Conservation (phyloP, 1,284 basidiomycete species). For the Mycosarcoma maydis region DNA sequence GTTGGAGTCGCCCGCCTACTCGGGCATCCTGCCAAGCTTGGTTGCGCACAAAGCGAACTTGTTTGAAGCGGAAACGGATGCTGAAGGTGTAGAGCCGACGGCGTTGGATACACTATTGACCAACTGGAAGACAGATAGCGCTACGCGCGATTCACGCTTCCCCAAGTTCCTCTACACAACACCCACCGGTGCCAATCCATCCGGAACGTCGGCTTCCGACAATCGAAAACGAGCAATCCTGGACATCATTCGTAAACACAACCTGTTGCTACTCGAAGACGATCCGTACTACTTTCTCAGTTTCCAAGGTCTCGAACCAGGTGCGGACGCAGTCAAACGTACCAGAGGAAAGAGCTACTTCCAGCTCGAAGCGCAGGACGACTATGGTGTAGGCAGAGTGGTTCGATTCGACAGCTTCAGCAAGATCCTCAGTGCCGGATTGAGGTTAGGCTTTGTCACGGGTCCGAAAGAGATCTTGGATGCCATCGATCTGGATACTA, state of each 20-base stretch:
- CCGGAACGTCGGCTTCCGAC: constrained; percentile 64
- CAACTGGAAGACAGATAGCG: constrained; percentile 74
- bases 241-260: constrained; percentile 69
- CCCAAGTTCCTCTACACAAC: constrained; percentile 87
- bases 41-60: constrained; percentile 34
- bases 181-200: constrained; percentile 67
- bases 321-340: constrained; percentile 48
- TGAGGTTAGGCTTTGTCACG: constrained; percentile 78
- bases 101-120: constrained; percentile 77
- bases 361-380: constrained; percentile 52
- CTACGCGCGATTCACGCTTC: constrained; percentile 72
- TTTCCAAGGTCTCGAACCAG: constrained; percentile 47
- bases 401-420: constrained; percentile 71
- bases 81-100: constrained; percentile 76
- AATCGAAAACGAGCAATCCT: constrained; percentile 82
- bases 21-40: constrained; percentile 67
- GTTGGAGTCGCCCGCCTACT: constrained; percentile 86
- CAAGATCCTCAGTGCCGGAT: constrained; percentile 71
- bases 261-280: constrained; percentile 55
- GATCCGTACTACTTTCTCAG: constrained; percentile 62
- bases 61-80: constrained; percentile 79
- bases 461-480: constrained; percentile 80
- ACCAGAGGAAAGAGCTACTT: constrained; percentile 58
- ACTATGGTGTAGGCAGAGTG: constrained; percentile 56
- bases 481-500: constrained; percentile 77